phyloP scores from a whole-genome alignment of 2,329 filamentous ascomycete genomes.

The Elsinoe fawcettii region DNA sequence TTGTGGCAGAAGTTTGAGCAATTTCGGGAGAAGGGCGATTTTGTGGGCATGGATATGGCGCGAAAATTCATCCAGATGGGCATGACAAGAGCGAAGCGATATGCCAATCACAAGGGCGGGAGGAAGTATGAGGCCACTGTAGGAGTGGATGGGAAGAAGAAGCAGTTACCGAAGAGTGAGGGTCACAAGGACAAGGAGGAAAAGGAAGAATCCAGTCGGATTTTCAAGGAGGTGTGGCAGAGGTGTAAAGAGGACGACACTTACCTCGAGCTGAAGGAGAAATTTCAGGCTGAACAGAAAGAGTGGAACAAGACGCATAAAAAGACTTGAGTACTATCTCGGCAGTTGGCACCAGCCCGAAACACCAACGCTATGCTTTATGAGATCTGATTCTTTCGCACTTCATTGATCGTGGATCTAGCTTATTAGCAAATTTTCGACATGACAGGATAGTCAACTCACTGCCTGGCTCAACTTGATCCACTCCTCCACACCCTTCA shows the following conservation, averaged over 20 bases:
- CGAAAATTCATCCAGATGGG: slow-evolving; percentile 60
- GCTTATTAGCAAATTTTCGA: not conserved
- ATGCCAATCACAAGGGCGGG: slow-evolving; percentile 50
- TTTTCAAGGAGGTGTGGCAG: slow-evolving; percentile 46
- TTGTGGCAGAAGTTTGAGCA: slow-evolving; percentile 46
- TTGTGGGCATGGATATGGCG: slow-evolving; percentile 58
- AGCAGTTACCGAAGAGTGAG: slow-evolving; percentile 37
- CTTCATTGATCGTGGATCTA: not conserved
- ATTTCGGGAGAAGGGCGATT: slow-evolving; percentile 47
- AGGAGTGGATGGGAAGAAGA: slow-evolving; percentile 42
- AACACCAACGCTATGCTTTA: too few relatives aligned
- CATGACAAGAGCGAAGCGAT: slow-evolving; percentile 54
- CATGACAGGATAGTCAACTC: slow-evolving; percentile 22
- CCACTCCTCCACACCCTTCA: slow-evolving; percentile 75
- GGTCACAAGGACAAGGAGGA: slow-evolving; percentile 42
- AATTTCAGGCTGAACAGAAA: slow-evolving; percentile 42
- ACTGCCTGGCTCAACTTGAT: slow-evolving; percentile 63
- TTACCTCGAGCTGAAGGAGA: slow-evolving; percentile 39
- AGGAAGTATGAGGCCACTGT: slow-evolving; percentile 20
- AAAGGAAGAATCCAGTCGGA: slow-evolving; percentile 43
- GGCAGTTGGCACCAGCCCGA: not conserved
- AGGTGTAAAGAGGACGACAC: slow-evolving; percentile 37
- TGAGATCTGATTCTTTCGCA: not conserved
- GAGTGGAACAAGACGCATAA: slow-evolving; percentile 30
- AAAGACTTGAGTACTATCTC: not conserved